Base-by-base conservation (phyloP, 176 grass and related monocot genomes). In the Aegilops umbellulata region DNA sequence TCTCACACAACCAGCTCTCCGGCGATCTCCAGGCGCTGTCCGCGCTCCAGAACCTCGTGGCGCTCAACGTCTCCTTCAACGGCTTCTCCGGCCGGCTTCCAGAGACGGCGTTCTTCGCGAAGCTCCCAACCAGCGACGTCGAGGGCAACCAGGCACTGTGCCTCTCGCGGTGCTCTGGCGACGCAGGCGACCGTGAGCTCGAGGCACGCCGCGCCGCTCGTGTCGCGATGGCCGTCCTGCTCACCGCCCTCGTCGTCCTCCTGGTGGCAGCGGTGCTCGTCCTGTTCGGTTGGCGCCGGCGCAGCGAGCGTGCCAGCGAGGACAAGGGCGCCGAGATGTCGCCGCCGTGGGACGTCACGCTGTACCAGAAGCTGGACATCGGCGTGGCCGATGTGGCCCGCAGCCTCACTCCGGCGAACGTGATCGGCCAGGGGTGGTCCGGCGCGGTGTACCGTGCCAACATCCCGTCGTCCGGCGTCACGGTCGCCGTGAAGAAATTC, bases 311-410 rank as follows among this genome's bases (percentile, higher is more conserved):
- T 15, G 15, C 27, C 2, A 80, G 82, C 25, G 88, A 76, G 41
- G 92, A 88, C 14, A 86, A 90, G 82, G 87, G 32, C 24, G 76
- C 60, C 20, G 87, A 95, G 36, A 91, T 97, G 91, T 80, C 89
- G n/a, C 91, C 89, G n/a, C 93, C 93, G 17, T 97, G 95, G 93
- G 88, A 93, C 57, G 89, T 97, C 8, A 97, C 95, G 27, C 89
- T 97, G 77, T 92, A 95, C 84, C 93, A 93, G 85, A 97, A 97
- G 93, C 87, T 90, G 58, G 95, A 95, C 74, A 97, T 97, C 76
- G 65, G 89, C 0, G 83, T 97, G 3, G 87, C 78, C 16, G 95
- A 98, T 10, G 91, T 95, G 65, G 87, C 77, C 0, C 85, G 83
- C 14, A 90, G 73, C 76, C 89, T 98, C 6, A 98, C 91, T 20